Base-by-base conservation (phyloP, 768 basidiomycete genomes). In the Floccularia luteovirens region DNA sequence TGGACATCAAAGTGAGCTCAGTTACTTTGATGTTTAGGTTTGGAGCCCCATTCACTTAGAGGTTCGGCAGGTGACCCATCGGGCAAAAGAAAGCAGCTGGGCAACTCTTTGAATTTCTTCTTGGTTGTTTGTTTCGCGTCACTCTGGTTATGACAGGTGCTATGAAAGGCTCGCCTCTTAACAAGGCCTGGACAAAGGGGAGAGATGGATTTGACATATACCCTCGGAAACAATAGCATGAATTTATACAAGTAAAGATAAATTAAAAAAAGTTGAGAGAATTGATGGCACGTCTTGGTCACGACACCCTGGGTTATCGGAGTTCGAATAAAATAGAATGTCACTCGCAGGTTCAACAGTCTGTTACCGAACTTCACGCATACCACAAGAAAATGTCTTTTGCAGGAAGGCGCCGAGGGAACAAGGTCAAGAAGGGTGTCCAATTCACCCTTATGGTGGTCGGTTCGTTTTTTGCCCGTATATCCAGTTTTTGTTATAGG, bases 351-450 rank as follows among this genome's bases (percentile, higher is more conserved):
- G 10, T 10, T 30, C 14, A 30, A 30, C 27, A 30, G 14, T 14
- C 14, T 30, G 8, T 30, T 14, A 30, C 27, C 27, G 10, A 8
- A 8, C 8, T 30, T 30, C 27, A 8, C 14, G 10, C n/a, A n/a
- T n/a, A n/a, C n/a, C n/a, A n/a, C n/a, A 50, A 55, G 49, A 69
- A 60, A 59, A 89, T 87, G 83, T 87, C 86, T 53, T 87, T 85
- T 59, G 83, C 87, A 53, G 86, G 82, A 57, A 78, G 84, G 69
- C 82, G 86, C 59, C 77, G 85, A 59, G 82, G 82, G 56, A 91
- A 90, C 71, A 97, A 97, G 63, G 90, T 89, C 64, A 98, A 97
- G 72, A 97, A 97, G 79, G 94, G 93, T 58, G 88, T 98, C 39
- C 91, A 94, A 67, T 89, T 98, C 68, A 98, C 94, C 50, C 62